Percentiles rank a stretch among this genome's conserved stretches.
Evolutionary conservation across 108 stramenopile species (phyloP).

Genomic region (Conticribra guillardii): DNA sequence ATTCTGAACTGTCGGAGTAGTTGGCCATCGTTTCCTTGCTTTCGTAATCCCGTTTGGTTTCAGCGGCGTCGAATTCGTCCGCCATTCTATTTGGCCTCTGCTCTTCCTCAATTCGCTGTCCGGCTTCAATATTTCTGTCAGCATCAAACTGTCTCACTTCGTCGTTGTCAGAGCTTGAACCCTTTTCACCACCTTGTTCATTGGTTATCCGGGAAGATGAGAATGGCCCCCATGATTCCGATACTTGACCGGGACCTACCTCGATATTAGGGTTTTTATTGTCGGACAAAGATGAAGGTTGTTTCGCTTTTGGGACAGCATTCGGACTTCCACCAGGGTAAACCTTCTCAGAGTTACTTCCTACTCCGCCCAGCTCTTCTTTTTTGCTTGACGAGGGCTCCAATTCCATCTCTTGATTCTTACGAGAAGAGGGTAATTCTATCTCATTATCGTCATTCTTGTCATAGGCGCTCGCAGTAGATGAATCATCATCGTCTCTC

Average conservation of each 20-base stretch:
- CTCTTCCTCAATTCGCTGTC: too few species aligned
- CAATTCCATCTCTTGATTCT: background rate
- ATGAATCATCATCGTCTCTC: slow-evolving; percentile 9
- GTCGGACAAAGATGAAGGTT: background rate
- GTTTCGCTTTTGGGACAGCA: too few species aligned
- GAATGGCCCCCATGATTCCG: slow-evolving; percentile 33
- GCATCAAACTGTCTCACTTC: too few species aligned
- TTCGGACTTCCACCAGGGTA: too few species aligned
- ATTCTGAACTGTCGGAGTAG: background rate
- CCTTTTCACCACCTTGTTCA: background rate
- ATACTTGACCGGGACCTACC: background rate
- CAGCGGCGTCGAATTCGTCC: too few species aligned
- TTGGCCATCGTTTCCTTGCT: too few species aligned
- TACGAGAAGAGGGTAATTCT: background rate
- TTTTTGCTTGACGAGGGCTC: background rate
- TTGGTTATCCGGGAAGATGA: slow-evolving; percentile 25
- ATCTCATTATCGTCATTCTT: background rate
- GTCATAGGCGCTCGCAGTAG: background rate
- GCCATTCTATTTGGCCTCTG: too few species aligned
- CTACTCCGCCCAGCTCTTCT: too few species aligned
- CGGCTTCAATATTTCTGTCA: too few species aligned
- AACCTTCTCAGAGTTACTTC: too few species aligned
- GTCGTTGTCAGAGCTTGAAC: background rate
- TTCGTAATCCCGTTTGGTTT: too few species aligned
- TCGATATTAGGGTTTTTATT: background rate